A percentile compares a stretch with the other conserved stretches of the same genome.
These are phyloP conservation scores for Phytophthora pistaciae DNA, from an alignment of 352 stramenopile genomes.

Conservation along the genomic window DNA sequence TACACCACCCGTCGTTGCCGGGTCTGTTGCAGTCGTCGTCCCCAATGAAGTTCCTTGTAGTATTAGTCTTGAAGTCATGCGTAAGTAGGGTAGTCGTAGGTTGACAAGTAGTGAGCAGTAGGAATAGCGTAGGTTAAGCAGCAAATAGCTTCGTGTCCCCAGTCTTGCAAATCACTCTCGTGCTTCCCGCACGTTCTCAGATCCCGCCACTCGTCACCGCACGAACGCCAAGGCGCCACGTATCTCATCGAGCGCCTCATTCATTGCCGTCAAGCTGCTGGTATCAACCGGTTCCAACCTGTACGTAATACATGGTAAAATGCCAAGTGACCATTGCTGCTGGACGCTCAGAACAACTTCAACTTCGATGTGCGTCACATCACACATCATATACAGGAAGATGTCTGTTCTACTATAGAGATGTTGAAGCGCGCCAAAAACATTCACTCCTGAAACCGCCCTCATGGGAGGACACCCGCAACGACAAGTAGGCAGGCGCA, in stretches of 20 bases:
- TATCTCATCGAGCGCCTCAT: not conserved
- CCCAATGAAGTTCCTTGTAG: constrained; percentile 34
- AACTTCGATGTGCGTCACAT: constrained; percentile 29
- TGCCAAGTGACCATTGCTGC: not conserved
- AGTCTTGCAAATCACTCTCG: constrained; percentile 19
- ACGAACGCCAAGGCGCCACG: not conserved
- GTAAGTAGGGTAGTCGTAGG: constrained; percentile 38
- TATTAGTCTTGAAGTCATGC: constrained; percentile 31
- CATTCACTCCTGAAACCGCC: constrained; percentile 35
- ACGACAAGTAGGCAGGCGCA: not conserved
- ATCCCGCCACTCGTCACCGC: constrained; percentile 14
- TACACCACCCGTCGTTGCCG: constrained; percentile 24
- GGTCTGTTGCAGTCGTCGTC: constrained; percentile 35
- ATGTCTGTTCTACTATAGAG: constrained; percentile 27
- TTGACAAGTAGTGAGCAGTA: constrained; percentile 38
- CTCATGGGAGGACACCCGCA: constrained; percentile 5
- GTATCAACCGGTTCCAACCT: not conserved
- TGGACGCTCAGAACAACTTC: constrained; percentile 20
- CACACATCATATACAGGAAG: constrained; percentile 19
- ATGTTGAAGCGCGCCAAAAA: constrained; percentile 27
- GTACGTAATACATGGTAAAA: not conserved
- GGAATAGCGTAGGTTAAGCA: constrained; percentile 27
- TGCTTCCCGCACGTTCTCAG: constrained; percentile 29
- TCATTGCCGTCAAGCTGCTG: not conserved
- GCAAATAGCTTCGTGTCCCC: constrained; percentile 12